phyloP scores from a whole-genome alignment of 805 yeast genomes.

The Schwanniomyces sp. region DNA sequence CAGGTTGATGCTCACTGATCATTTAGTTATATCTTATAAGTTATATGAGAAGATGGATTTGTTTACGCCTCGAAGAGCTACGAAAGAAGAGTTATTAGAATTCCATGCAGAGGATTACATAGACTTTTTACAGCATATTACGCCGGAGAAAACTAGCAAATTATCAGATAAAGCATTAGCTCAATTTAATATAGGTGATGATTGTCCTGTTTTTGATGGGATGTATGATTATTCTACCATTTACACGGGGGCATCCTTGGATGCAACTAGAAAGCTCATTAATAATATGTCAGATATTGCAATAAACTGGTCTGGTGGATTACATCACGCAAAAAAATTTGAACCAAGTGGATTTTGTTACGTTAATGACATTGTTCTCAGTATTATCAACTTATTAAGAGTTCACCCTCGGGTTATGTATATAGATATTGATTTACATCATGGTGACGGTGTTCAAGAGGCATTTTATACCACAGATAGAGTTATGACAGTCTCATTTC shows the following conservation, averaged over 20 bases:
- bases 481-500: constrained; percentile 95
- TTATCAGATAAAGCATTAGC: constrained; percentile 58
- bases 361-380: constrained; percentile 88
- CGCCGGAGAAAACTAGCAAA: constrained; percentile 70
- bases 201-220: constrained; percentile 94
- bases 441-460: constrained; percentile 98
- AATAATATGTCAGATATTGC: constrained; percentile 91
- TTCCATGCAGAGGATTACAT: constrained; percentile 90
- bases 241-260: constrained; percentile 92
- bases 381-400: constrained; percentile 78
- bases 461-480: constrained; percentile 94
- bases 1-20: constrained; percentile 90
- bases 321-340: constrained; percentile 93
- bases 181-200: constrained; percentile 86
- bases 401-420: constrained; percentile 92
- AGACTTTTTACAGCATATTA: constrained; percentile 68
- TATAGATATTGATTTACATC: constrained; percentile 93
- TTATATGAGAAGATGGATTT: constrained; percentile 88
- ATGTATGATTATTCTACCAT: constrained; percentile 86
- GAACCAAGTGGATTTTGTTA: constrained; percentile 97
- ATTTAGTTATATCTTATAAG: constrained; percentile 80
- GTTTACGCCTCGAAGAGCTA: constrained; percentile 80
- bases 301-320: constrained; percentile 94
- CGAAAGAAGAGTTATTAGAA: constrained; percentile 71
- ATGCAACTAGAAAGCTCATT: constrained; percentile 83